Evolutionary conservation across 2,329 filamentous ascomycete species (phyloP).

Genomic region (Cladorrhinum sp.): DNA sequence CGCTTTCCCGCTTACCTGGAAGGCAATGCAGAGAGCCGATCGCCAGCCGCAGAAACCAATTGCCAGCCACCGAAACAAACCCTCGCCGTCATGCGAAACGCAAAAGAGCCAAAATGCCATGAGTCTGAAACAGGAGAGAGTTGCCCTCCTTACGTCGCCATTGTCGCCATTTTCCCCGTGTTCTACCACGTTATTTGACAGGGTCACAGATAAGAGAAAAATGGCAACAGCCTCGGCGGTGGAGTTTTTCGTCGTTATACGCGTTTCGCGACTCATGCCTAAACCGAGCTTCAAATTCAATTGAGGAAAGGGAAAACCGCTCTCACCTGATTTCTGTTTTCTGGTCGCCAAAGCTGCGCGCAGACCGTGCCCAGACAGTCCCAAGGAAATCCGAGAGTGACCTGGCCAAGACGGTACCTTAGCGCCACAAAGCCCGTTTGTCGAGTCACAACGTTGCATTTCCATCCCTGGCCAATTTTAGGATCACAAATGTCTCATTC

Average conservation of each 20-base stretch:
- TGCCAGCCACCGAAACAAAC: background rate
- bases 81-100: background rate
- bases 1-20: background rate
- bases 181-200: background rate
- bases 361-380: background rate
- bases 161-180: background rate
- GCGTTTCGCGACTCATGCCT: background rate
- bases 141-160: background rate
- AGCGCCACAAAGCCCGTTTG: background rate
- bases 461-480: conserved; percentile 1
- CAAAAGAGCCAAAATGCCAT: background rate
- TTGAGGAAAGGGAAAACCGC: background rate
- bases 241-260: conserved; percentile 13
- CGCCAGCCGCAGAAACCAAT: background rate
- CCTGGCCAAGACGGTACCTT: background rate
- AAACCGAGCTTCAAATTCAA: background rate
- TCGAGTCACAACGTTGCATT: conserved; percentile 5
- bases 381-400: background rate
- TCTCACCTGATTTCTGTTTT: background rate
- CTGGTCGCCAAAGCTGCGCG: background rate
- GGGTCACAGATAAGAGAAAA: background rate
- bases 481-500: conserved; percentile 1
- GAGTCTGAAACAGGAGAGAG: conserved; percentile 1
- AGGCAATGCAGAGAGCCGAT: background rate
- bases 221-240: background rate